Percentiles rank a stretch among this genome's conserved stretches.
Evolutionary conservation across 2,329 filamentous ascomycete genomes (phyloP).

Genomic region (Huntiella decipiens): DNA sequence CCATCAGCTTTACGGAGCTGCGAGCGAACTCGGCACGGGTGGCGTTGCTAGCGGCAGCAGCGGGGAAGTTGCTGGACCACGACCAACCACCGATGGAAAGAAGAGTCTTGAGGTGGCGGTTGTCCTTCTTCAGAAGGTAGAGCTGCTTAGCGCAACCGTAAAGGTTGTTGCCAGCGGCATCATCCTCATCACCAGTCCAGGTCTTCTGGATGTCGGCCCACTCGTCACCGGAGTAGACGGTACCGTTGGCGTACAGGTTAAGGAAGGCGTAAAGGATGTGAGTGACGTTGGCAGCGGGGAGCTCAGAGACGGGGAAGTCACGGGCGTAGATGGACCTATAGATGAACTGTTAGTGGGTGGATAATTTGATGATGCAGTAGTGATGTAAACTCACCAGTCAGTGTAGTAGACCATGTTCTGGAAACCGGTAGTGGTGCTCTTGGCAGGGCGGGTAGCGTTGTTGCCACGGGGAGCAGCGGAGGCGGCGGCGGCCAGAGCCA

Average conservation of each 20-base stretch:
- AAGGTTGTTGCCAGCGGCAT: slow-evolving; percentile 44
- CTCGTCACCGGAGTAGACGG: slow-evolving; percentile 50
- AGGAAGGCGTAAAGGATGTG: slow-evolving; percentile 71
- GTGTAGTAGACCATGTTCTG: slow-evolving; percentile 11
- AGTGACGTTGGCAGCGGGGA: slow-evolving; percentile 51
- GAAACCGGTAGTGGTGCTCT: neutral
- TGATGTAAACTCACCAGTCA: slow-evolving; percentile 6
- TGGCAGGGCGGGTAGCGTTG: neutral
- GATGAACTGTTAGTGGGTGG: neutral
- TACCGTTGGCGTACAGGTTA: slow-evolving; percentile 51
- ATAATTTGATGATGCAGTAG: neutral
- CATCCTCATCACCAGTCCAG: slow-evolving; percentile 26
- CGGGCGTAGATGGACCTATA: slow-evolving; percentile 54
- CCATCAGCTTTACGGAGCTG: slow-evolving; percentile 47
- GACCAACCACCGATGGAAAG: slow-evolving; percentile 77
- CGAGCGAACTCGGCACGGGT: slow-evolving; percentile 49
- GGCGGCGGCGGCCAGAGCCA: slow-evolving; percentile 4
- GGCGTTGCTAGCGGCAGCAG: slow-evolving; percentile 40
- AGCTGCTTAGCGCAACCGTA: slow-evolving; percentile 72
- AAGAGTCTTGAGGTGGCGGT: slow-evolving; percentile 60
- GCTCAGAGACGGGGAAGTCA: slow-evolving; percentile 50
- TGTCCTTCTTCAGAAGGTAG: slow-evolving; percentile 54
- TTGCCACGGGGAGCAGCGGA: neutral
- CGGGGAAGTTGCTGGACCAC: slow-evolving; percentile 57
- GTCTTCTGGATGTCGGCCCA: slow-evolving; percentile 58